Evolutionary conservation across 441 rosid species (phyloP).

Genomic region (Euphorbia schlechtendalii): DNA sequence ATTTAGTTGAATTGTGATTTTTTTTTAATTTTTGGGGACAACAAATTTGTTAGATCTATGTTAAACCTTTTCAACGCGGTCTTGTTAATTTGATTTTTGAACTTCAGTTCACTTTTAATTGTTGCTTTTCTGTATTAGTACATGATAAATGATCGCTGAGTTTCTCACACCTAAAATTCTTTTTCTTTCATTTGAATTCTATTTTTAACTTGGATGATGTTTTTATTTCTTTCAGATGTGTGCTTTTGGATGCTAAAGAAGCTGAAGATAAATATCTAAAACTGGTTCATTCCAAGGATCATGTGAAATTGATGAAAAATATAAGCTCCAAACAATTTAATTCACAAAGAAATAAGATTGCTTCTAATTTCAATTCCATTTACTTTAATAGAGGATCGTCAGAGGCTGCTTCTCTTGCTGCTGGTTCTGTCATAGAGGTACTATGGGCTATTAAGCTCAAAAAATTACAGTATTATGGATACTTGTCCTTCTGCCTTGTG

Average conservation of each 20-base stretch:
- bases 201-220: not conserved
- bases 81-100: not conserved
- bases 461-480: not conserved
- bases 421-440: slow-evolving; percentile 87
- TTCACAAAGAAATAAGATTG: slow-evolving; percentile 43
- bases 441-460: not conserved
- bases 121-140: not conserved
- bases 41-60: not conserved
- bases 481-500: not conserved
- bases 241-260: slow-evolving; percentile 53
- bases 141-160: not conserved
- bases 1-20: not conserved
- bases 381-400: slow-evolving; percentile 84
- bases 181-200: not conserved
- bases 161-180: not conserved
- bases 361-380: slow-evolving; percentile 58
- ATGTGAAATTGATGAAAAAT: slow-evolving; percentile 55
- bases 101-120: not conserved
- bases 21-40: not conserved
- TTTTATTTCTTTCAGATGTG: slow-evolving; percentile 52
- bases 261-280: slow-evolving; percentile 54
- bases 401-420: slow-evolving; percentile 79
- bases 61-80: not conserved
- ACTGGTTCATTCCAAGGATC: slow-evolving; percentile 56
- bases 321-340: slow-evolving; percentile 57